Base-by-base conservation (phyloP, 1,284 basidiomycete species). In the Ustilago xerochloae region DNA sequence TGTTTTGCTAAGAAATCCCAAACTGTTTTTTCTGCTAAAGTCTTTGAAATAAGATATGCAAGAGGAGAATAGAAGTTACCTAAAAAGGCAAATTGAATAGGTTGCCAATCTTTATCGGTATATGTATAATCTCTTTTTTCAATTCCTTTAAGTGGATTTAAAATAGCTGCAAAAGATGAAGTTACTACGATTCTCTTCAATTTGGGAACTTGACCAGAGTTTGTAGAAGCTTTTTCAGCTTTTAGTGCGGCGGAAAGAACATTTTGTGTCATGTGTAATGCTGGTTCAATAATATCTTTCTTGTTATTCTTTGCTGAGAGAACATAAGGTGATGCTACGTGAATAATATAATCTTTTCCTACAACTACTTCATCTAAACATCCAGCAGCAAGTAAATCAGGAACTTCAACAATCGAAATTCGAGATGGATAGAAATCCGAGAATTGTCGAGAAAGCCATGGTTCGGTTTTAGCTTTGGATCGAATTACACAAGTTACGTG, bases 41-140 rank as follows among this genome's bases (percentile, higher is more conserved):
- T 82, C 63, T 85, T 85, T 49, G 79, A 81, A 10, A 84, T 81
- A n/a, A 78, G 49, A 52, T 85, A 85, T 70, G 81, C 64, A n/a
- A 75, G 66, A 0, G 66, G 72, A 2, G 55, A 47, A 59, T 75
- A 66, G 47, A 64, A 75, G 10, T 15, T 24, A n/a, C 56, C 57
- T 22, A 75, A n/a, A 9, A 69, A 75, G 13, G 48, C 29, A 28
- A 39, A 65, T 8, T 39, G 61, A 43, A 75, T 59, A 7, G 72
- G 72, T 39, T 75, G 63, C 66, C 66, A 75, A 33, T 75, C 72
- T 15, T 58, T 51, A 24, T 69, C 63, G 9, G 66, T 75, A 53
- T 75, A 75, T 6, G 63, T 75, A 38, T 75, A 66, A 33, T 70
- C 41, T 16, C 72, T 54, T 46, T 70, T 66, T n/a, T 68, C 66